Evolutionary conservation across 169 alveolate species (phyloP).

Genomic region (Cryptosporidium xiaoi): DNA sequence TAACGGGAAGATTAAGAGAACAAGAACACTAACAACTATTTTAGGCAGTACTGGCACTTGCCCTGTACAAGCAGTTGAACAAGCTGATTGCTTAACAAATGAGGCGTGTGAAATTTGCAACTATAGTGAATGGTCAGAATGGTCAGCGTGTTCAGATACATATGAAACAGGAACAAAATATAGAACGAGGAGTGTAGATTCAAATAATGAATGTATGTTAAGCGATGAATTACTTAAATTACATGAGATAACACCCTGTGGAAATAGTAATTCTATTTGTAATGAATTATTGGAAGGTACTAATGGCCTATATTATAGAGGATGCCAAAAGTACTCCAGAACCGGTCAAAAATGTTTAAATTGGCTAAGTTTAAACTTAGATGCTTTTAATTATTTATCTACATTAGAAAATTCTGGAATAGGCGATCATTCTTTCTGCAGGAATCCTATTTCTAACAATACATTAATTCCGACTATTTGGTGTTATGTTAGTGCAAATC

Average conservation of each 20-base stretch:
- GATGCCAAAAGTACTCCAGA: conserved; percentile 60
- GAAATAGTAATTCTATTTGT: conserved; percentile 14
- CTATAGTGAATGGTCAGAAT: conserved; percentile 33
- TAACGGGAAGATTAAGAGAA: conserved; percentile 11
- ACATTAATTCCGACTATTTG: conserved; percentile 68
- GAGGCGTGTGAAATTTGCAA: conserved; percentile 45
- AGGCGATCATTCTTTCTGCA: conserved; percentile 46
- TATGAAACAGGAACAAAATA: conserved; percentile 51
- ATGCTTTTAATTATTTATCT: conserved; percentile 68
- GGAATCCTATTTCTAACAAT: conserved; percentile 72
- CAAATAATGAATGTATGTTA: conserved; percentile 16
- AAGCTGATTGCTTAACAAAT: conserved; percentile 24
- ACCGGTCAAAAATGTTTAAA: conserved; percentile 61
- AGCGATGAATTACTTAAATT: background rate
- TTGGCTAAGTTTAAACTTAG: conserved; percentile 27
- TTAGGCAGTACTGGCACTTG: background rate
- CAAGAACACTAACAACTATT: background rate
- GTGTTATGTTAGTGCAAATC: conserved; percentile 49
- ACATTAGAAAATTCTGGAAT: conserved; percentile 70
- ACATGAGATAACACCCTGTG: conserved; percentile 4
- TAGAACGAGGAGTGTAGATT: conserved; percentile 40
- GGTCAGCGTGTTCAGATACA: conserved; percentile 49
- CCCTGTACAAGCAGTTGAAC: background rate
- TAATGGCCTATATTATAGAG: conserved; percentile 66
- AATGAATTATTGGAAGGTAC: conserved; percentile 18